Evolutionary conservation across 352 stramenopile genomes (phyloP).

Genomic region (Aphanomyces astaci): DNA sequence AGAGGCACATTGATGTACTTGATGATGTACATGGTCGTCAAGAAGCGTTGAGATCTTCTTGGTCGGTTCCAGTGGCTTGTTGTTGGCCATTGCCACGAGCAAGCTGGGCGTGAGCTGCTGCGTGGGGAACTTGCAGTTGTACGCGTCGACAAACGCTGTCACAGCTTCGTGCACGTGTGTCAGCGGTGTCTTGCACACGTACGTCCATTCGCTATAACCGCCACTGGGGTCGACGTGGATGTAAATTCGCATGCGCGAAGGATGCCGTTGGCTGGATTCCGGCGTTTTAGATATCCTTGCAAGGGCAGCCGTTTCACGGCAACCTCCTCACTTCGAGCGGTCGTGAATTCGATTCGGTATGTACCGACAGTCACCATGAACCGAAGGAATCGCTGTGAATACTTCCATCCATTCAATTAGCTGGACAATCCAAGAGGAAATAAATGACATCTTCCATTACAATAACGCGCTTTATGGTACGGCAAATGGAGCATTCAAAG

Average conservation of each 20-base stretch:
- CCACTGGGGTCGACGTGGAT: constrained; percentile 38
- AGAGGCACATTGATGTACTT: too few relatives aligned
- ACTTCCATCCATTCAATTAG: too few relatives aligned
- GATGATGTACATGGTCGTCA: neutral
- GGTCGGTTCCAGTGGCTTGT: constrained; percentile 22
- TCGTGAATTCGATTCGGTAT: too few relatives aligned
- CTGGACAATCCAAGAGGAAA: too few relatives aligned
- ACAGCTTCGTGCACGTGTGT: constrained; percentile 34
- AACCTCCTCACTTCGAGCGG: neutral
- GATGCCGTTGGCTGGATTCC: too few relatives aligned
- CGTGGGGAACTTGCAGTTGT: constrained; percentile 37
- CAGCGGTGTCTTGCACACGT: neutral
- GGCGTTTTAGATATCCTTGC: neutral
- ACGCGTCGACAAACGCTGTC: constrained; percentile 31
- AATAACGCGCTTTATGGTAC: neutral
- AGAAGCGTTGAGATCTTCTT: constrained; percentile 21
- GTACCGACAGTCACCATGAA: too few relatives aligned
- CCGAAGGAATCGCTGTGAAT: too few relatives aligned
- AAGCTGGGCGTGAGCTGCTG: constrained; percentile 25
- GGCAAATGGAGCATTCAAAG: neutral
- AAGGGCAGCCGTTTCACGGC: neutral
- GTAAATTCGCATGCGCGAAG: constrained; percentile 36
- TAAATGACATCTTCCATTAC: neutral
- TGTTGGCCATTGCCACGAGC: constrained; percentile 40
- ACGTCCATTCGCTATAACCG: constrained; percentile 10